These are phyloP conservation scores for Geopyxis carbonaria DNA, from an alignment of 495 filamentous ascomycete genomes.

Conservation along the genomic window DNA sequence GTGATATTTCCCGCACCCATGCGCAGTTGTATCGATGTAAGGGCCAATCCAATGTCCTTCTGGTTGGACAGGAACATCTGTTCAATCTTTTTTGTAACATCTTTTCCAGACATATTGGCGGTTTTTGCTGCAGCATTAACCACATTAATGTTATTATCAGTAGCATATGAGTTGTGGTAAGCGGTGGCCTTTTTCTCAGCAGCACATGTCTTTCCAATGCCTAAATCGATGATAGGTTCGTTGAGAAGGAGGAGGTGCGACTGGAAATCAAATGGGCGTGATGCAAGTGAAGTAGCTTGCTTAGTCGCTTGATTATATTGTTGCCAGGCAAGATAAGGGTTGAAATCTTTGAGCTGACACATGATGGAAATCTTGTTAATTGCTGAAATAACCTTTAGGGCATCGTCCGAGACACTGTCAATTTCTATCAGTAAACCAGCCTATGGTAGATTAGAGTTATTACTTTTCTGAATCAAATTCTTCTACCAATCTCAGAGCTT, in stretches of 20 bases:
- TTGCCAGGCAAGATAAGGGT: constrained; percentile 59
- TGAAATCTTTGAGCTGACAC: constrained; percentile 38
- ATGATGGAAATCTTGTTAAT: constrained; percentile 50
- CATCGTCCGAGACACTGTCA: constrained; percentile 56
- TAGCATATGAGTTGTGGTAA: constrained; percentile 27
- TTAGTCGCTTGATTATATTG: constrained; percentile 28
- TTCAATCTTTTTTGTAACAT: constrained; percentile 50
- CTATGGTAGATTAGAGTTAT: constrained; percentile 15
- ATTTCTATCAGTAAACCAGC: constrained; percentile 16
- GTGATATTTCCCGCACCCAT: constrained; percentile 55
- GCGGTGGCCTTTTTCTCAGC: constrained; percentile 29
- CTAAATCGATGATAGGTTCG: constrained; percentile 52
- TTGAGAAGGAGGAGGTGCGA: constrained; percentile 49
- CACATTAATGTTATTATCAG: constrained; percentile 27
- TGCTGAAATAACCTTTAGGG: constrained; percentile 58
- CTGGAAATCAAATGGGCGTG: constrained; percentile 67
- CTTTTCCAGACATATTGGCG: constrained; percentile 43
- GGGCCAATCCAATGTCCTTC: constrained; percentile 63
- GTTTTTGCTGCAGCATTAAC: constrained; percentile 66
- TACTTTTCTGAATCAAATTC: constrained; percentile 48
- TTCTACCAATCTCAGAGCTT: constrained; percentile 50
- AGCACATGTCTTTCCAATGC: constrained; percentile 58
- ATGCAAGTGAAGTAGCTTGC: constrained; percentile 36
- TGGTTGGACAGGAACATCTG: constrained; percentile 60
- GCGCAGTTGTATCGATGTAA: constrained; percentile 76